phyloP scores from a whole-genome alignment of 106 monocot species.

The Allium fistulosum region DNA sequence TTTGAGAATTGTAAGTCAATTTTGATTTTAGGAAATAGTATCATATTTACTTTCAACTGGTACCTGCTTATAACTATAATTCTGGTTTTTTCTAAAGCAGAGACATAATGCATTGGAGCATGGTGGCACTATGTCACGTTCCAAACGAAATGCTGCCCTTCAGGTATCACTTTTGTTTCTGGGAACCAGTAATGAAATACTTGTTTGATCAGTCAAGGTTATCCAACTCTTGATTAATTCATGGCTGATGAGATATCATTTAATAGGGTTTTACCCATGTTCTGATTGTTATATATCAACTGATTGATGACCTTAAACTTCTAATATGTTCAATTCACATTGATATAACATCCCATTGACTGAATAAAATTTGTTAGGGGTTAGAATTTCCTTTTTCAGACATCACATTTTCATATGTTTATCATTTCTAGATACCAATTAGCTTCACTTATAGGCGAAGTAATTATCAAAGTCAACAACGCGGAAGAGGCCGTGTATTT shows the following conservation, averaged over 20 bases:
- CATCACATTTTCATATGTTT: too few species aligned
- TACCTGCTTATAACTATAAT: background rate
- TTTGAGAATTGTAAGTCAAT: background rate
- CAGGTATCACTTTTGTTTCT: slow-evolving; percentile 30
- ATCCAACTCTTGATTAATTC: too few species aligned
- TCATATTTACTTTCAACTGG: background rate
- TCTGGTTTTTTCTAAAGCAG: slow-evolving; percentile 17
- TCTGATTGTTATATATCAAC: too few species aligned
- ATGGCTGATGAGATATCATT: too few species aligned
- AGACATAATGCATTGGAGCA: slow-evolving; percentile 90
- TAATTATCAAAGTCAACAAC: slow-evolving; percentile 63
- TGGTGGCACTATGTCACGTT: slow-evolving; percentile 88
- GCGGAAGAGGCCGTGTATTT: slow-evolving; percentile 61
- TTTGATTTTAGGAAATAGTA: background rate
- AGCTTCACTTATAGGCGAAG: slow-evolving; percentile 75
- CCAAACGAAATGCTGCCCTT: slow-evolving; percentile 94
- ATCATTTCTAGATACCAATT: slow-evolving; percentile 69
- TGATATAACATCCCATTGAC: background rate
- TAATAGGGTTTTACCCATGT: too few species aligned
- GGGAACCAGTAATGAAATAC: too few species aligned
- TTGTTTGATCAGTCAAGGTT: too few species aligned
- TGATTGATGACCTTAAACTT: too few species aligned
- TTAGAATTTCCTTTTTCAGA: background rate
- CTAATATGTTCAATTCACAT: too few species aligned
- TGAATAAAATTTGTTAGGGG: too few species aligned